Percentiles rank a stretch among this genome's conserved stretches.
phyloP scores from a whole-genome alignment of 2,329 filamentous ascomycete genomes.

The Xylariaceae sp. region DNA sequence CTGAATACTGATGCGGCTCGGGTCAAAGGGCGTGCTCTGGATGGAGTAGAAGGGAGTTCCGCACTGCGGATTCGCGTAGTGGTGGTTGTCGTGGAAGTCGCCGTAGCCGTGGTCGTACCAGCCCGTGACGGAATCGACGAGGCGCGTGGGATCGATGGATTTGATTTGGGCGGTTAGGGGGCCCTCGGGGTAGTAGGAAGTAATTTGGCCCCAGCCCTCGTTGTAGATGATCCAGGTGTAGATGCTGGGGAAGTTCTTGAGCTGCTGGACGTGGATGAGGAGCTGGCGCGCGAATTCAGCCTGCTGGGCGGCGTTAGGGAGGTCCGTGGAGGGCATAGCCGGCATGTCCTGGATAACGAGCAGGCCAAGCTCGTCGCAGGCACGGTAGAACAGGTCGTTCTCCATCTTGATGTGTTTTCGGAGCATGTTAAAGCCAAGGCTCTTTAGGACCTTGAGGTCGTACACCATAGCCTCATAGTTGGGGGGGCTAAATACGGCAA shows the following conservation, averaged over 20 bases:
- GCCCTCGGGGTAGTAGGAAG: slow-evolving; percentile 50
- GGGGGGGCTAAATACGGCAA: slow-evolving; percentile 53
- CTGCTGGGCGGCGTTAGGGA: slow-evolving; percentile 43
- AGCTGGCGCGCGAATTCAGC: slow-evolving; percentile 55
- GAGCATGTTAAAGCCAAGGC: slow-evolving; percentile 65
- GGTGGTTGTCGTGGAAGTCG: slow-evolving; percentile 66
- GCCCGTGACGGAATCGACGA: slow-evolving; percentile 60
- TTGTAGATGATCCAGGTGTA: slow-evolving; percentile 69
- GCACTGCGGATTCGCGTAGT: slow-evolving; percentile 68
- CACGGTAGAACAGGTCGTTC: slow-evolving; percentile 59
- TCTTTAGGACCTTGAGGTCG: slow-evolving; percentile 61
- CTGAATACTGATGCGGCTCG: slow-evolving; percentile 60
- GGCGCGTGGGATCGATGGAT: slow-evolving; percentile 57
- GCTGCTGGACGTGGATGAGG: slow-evolving; percentile 57
- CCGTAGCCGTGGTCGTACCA: slow-evolving; percentile 67
- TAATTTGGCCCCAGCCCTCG: slow-evolving; percentile 66
- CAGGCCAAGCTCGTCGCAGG: slow-evolving; percentile 62
- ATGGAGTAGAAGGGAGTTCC: slow-evolving; percentile 65
- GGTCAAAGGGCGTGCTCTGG: slow-evolving; percentile 52
- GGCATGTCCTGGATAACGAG: slow-evolving; percentile 72
- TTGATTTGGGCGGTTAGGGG: slow-evolving; percentile 52
- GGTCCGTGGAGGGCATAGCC: slow-evolving; percentile 39
- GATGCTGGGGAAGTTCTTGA: slow-evolving; percentile 62
- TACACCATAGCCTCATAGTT: slow-evolving; percentile 64
- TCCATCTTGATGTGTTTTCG: slow-evolving; percentile 59